A percentile compares a stretch with the other conserved stretches of the same genome.
phyloP scores from a whole-genome alignment of 2,329 filamentous ascomycete species.

The Colletotrichum limetticola region DNA sequence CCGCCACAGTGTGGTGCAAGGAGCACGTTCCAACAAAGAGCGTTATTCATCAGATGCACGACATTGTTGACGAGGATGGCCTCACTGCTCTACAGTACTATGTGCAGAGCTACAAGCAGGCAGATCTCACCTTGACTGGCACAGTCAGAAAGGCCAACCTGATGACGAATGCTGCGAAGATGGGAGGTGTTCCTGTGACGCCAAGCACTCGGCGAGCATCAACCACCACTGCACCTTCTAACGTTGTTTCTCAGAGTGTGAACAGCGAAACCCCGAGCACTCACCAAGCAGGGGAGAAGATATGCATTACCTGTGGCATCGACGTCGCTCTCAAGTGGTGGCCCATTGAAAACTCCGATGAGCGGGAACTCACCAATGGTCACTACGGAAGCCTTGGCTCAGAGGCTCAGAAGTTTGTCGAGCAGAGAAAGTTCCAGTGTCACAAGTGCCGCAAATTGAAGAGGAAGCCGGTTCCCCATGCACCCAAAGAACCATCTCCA shows the following conservation, averaged over 20 bases:
- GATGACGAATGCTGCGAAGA: slow-evolving; percentile 72
- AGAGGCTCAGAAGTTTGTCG: slow-evolving; percentile 69
- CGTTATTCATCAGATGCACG: slow-evolving; percentile 81
- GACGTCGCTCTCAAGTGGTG: slow-evolving; percentile 83
- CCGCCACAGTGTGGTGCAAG: slow-evolving; percentile 91
- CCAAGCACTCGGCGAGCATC: slow-evolving; percentile 66
- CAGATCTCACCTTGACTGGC: slow-evolving; percentile 88
- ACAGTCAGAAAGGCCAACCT: slow-evolving; percentile 93
- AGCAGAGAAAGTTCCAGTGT: slow-evolving; percentile 74
- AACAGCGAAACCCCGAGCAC: slow-evolving; percentile 7
- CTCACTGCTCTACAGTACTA: slow-evolving; percentile 87
- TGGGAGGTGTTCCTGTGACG: slow-evolving; percentile 45
- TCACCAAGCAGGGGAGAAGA: slow-evolving; percentile 58
- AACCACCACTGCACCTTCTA: slow-evolving; percentile 53
- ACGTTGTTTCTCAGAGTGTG: slow-evolving; percentile 33
- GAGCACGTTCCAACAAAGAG: slow-evolving; percentile 82
- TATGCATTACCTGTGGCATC: slow-evolving; percentile 73
- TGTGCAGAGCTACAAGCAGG: slow-evolving; percentile 92
- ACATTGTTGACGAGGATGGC: slow-evolving; percentile 76
- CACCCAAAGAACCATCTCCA: slow-evolving; percentile 24
- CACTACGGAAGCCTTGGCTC: slow-evolving; percentile 60
- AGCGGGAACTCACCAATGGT: slow-evolving; percentile 63
- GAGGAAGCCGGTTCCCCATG: slow-evolving; percentile 53
- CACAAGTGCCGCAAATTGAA: slow-evolving; percentile 76
- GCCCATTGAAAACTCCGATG: slow-evolving; percentile 63